Evolutionary conservation across 2,329 filamentous ascomycete genomes (phyloP).

Genomic region (Neofusicoccum laricinum): DNA sequence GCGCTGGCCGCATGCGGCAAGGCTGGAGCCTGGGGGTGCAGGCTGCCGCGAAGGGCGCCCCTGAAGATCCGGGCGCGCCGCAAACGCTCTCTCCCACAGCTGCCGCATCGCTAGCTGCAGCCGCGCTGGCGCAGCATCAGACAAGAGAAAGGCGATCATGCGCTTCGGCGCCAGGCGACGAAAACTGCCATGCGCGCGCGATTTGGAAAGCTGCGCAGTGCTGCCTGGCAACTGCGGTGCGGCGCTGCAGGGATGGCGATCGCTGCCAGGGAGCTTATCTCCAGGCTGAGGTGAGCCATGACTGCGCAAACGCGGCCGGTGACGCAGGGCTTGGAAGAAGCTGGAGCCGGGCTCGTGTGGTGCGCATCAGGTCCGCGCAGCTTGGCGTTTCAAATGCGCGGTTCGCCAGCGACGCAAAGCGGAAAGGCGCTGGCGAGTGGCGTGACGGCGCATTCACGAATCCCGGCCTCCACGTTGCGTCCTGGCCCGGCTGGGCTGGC

Average conservation of each 20-base stretch:
- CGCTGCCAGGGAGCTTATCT: conserved; percentile 14
- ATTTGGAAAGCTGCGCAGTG: background rate
- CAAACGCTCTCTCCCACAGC: background rate
- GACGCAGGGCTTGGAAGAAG: background rate
- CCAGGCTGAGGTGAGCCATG: conserved; percentile 9
- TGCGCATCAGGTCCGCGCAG: background rate
- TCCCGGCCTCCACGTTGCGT: background rate
- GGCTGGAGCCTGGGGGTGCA: background rate
- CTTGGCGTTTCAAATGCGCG: conserved; percentile 11
- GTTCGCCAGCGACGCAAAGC: conserved; percentile 1
- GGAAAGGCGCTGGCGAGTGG: background rate
- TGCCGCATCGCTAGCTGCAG: background rate
- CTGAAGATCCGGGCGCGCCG: conserved; percentile 12
- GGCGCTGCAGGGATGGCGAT: conserved; percentile 8
- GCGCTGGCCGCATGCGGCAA: background rate
- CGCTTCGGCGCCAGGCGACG: background rate
- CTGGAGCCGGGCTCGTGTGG: conserved; percentile 10
- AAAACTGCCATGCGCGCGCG: background rate
- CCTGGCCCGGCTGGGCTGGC: background rate
- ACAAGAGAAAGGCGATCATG: conserved; percentile 7
- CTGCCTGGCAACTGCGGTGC: background rate
- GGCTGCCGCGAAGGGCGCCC: background rate
- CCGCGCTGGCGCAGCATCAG: conserved; percentile 6
- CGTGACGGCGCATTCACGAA: conserved; percentile 1
- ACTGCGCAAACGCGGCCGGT: conserved; percentile 2